These are phyloP conservation scores for Nitzschia putrida DNA, from an alignment of 108 stramenopile genomes.

Conservation along the genomic window DNA sequence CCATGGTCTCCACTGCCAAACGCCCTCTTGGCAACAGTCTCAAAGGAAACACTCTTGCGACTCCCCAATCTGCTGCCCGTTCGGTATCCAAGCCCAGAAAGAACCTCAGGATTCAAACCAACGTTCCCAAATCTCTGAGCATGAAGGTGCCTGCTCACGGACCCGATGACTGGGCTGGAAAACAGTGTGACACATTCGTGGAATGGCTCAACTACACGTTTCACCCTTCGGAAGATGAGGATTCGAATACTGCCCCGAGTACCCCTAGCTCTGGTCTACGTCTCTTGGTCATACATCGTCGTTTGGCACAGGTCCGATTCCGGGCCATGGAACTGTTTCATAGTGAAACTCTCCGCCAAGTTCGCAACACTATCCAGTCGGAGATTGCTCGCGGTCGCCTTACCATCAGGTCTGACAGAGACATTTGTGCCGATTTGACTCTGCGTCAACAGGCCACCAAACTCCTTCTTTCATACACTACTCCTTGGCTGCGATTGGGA, in stretches of 20 bases:
- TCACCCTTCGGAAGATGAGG: conserved; percentile 53
- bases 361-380: conserved; percentile 46
- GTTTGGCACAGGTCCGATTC: conserved; percentile 38
- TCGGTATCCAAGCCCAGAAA: not conserved
- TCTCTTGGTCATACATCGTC: conserved; percentile 43
- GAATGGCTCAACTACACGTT: conserved; percentile 85
- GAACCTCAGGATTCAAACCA: not conserved
- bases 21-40: not conserved
- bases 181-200: conserved; percentile 69
- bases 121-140: not conserved
- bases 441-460: conserved; percentile 63
- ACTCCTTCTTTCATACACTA: conserved; percentile 84
- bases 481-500: conserved; percentile 87
- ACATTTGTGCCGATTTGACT: conserved; percentile 81
- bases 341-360: conserved; percentile 39
- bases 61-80: not conserved
- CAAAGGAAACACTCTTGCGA: not conserved
- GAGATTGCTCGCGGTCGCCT: conserved; percentile 78
- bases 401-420: conserved; percentile 75
- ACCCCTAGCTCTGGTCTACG: conserved; percentile 25
- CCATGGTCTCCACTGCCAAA: no score
- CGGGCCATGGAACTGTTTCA: conserved; percentile 47
- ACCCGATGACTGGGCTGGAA: conserved; percentile 67
- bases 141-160: not conserved
- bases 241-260: not conserved